phyloP scores from a whole-genome alignment of 1,139 yeast genomes.

The Hemisphaericaspora xylofermentans region DNA sequence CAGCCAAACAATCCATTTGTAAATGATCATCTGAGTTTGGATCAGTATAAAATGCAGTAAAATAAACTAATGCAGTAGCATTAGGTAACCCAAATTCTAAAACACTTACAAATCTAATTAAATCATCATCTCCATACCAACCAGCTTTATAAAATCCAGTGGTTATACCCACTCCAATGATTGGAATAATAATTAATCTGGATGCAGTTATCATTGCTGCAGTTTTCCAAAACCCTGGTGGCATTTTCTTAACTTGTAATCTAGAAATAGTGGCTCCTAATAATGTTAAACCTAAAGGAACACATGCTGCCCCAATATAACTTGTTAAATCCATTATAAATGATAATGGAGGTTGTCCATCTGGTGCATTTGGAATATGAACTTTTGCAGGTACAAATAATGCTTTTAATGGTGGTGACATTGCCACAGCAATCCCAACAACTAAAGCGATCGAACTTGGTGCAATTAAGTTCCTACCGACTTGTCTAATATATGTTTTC shows the following conservation, averaged over 20 bases:
- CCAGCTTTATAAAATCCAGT: constrained; percentile 45
- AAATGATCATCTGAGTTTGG: constrained; percentile 57
- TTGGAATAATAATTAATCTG: constrained; percentile 40
- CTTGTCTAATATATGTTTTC: constrained; percentile 12
- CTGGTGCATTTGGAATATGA: constrained; percentile 69
- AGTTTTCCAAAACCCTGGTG: constrained; percentile 71
- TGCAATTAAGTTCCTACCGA: constrained; percentile 57
- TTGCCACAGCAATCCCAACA: constrained; percentile 60
- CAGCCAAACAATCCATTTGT: constrained; percentile 83
- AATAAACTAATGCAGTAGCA: constrained; percentile 80
- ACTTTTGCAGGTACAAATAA: constrained; percentile 53
- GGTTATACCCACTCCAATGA: constrained; percentile 46
- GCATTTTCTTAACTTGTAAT: constrained; percentile 56
- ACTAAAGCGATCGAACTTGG: constrained; percentile 72
- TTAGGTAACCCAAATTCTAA: constrained; percentile 80
- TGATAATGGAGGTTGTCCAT: constrained; percentile 75
- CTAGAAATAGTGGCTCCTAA: constrained; percentile 87
- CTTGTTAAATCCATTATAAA: constrained; percentile 77
- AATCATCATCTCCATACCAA: constrained; percentile 51
- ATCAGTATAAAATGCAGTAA: constrained; percentile 81
- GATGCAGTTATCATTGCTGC: constrained; percentile 36
- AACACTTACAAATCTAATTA: constrained; percentile 63
- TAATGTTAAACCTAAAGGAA: constrained; percentile 78
- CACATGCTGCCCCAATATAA: constrained; percentile 84
- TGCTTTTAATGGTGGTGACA: constrained; percentile 86